A percentile compares a stretch with the other conserved stretches of the same genome.
These are phyloP conservation scores for Triadica sebifera DNA, from an alignment of 345 rosid genomes.

Conservation along the genomic window DNA sequence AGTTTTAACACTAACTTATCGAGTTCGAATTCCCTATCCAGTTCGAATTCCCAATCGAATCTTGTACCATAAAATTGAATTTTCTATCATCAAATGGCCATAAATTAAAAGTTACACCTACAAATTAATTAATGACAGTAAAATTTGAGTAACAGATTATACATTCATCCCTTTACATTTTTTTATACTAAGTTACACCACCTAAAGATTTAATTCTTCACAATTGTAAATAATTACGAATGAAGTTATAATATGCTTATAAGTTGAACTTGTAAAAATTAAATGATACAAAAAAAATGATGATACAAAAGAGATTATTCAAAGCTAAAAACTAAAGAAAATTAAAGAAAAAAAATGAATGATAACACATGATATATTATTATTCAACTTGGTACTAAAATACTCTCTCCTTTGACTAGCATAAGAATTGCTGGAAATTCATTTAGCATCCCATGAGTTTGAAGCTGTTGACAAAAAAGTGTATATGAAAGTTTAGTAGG, in stretches of 20 bases:
- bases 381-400: not conserved
- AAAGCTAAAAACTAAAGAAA: not conserved
- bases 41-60: too few relatives aligned
- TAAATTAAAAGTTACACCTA: too few relatives aligned
- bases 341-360: not conserved
- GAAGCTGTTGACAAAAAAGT: slow-evolving; percentile 28
- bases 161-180: too few relatives aligned
- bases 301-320: not conserved
- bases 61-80: too few relatives aligned
- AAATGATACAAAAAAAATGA: not conserved
- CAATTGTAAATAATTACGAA: not conserved
- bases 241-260: not conserved
- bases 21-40: too few relatives aligned
- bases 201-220: not conserved
- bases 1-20: too few relatives aligned
- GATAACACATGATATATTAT: not conserved
- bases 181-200: too few relatives aligned
- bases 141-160: too few relatives aligned
- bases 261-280: not conserved
- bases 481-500: not conserved
- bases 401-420: not conserved
- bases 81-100: too few relatives aligned
- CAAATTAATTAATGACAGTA: too few relatives aligned
- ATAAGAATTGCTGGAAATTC: not conserved
- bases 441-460: slow-evolving; percentile 18